Evolutionary conservation across 1,284 basidiomycete species (phyloP), one percentile per base, ranked within the genome.

Genomic region (Melampsora occidentalis): DNA sequence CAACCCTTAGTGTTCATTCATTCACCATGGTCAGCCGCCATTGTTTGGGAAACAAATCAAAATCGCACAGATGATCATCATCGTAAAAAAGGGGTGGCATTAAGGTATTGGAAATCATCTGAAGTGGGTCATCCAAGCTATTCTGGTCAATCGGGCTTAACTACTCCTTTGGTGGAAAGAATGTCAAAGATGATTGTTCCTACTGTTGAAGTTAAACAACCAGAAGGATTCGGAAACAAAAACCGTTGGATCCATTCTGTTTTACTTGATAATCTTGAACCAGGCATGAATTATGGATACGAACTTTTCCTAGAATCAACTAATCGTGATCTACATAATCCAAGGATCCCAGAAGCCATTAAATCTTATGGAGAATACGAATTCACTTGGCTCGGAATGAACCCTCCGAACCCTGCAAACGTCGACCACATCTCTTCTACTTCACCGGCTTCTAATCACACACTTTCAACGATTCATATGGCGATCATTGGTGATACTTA

Each of bases 21-120:
- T 62, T 79, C 77, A 5, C 73, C 69, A 0, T 67, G 46, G 12
- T 53, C 76, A 51, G 77, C 77, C 18, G 72, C 78, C 12, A 68
- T 81, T 25, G 80, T 81, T 1, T 81, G 80, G 80, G 80, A 81
- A 53, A 77, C 79, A 25, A 79, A 77, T 73, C 75, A 46, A 77
- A 69, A 63, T 57, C 71, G 71, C 22, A 48, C 51, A 33, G 71
- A 73, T 53, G 20, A 20, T n/a, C 28, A 62, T 22, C 64, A 42
- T 39, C 49, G 65, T n/a, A 49, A 76, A 33, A 69, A 22, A 63
- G 65, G 65, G 28, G 67, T 76, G 5, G 66, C 39, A n/a, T 51
- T 76, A 42, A 64, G 72, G 59, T 76, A 76, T 33, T 69, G 65
- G 66, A 76, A 76, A 59, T 66, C 66, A 42, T 57, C 53, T 28